Evolutionary conservation across 2,329 filamentous ascomycete genomes (phyloP).

Genomic region (Phyllosticta capitalensis): DNA sequence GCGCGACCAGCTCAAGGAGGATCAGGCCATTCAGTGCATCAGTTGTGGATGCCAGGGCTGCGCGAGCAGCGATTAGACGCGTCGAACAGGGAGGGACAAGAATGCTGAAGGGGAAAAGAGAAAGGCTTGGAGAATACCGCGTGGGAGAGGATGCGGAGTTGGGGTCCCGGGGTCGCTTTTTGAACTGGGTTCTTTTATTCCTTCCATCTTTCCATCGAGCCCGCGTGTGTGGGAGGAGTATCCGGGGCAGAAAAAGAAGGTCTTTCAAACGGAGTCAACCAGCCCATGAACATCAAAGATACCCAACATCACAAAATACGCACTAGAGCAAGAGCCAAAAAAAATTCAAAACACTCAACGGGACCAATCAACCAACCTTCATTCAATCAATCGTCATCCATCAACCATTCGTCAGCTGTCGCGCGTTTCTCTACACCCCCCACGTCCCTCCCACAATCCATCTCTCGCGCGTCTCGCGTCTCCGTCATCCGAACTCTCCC

Average conservation of each 20-base stretch:
- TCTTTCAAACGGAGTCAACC: background rate
- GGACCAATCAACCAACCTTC: background rate
- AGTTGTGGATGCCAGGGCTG: conserved; percentile 92
- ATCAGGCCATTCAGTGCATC: conserved; percentile 84
- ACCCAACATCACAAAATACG: background rate
- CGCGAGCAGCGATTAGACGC: conserved; percentile 30
- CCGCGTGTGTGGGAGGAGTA: background rate
- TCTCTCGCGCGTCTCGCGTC: too few relatives aligned
- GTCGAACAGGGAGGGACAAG: background rate
- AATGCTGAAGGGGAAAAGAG: background rate
- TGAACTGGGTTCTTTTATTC: background rate
- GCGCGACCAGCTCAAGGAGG: conserved; percentile 78
- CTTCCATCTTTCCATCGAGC: background rate
- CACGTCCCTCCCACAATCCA: too few relatives aligned
- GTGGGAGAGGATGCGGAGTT: background rate
- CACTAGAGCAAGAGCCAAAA: background rate
- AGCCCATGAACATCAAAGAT: background rate
- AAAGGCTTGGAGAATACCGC: background rate
- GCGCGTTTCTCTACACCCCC: too few relatives aligned
- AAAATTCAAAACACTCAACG: background rate
- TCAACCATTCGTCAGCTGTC: background rate
- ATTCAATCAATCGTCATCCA: too few relatives aligned
- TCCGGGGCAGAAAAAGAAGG: background rate
- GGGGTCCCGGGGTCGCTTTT: background rate
- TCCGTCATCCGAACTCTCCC: too few relatives aligned